These are phyloP conservation scores for Thelonectria rubi DNA, from an alignment of 2,329 filamentous ascomycete species.

Conservation along the genomic window DNA sequence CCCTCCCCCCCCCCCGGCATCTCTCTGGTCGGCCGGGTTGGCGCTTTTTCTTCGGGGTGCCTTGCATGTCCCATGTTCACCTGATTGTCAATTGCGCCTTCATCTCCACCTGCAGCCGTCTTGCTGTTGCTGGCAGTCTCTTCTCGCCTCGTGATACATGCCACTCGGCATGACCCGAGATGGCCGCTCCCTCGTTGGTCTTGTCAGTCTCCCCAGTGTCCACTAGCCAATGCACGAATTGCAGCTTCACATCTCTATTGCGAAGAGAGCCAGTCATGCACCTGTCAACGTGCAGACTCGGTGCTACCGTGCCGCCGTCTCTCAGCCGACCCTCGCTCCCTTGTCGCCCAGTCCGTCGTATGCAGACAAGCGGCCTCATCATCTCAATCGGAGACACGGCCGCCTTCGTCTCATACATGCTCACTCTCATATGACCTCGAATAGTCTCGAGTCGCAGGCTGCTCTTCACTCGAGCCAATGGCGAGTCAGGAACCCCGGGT, in stretches of 20 bases:
- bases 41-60: slow-evolving; percentile 6
- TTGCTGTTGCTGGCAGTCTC: slow-evolving; percentile 3
- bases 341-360: neutral
- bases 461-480: neutral
- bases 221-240: neutral
- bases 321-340: neutral
- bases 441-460: neutral
- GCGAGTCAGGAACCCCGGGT: neutral
- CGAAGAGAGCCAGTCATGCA: neutral
- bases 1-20: slow-evolving; percentile 1
- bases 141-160: slow-evolving; percentile 1
- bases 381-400: slow-evolving; percentile 1
- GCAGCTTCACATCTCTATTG: neutral
- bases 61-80: slow-evolving; percentile 10
- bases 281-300: neutral
- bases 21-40: slow-evolving; percentile 12
- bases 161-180: neutral
- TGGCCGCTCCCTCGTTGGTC: neutral
- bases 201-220: neutral
- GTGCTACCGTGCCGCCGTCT: neutral
- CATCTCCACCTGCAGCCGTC: slow-evolving; percentile 2
- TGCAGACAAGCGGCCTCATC: neutral
- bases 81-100: slow-evolving; percentile 9
- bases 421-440: slow-evolving; percentile 8
- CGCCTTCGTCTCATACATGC: neutral